Percentiles rank a stretch among this genome's conserved stretches.
Conservation (phyloP, 1,284 basidiomycete species). For the Moniliophthora roreri region DNA sequence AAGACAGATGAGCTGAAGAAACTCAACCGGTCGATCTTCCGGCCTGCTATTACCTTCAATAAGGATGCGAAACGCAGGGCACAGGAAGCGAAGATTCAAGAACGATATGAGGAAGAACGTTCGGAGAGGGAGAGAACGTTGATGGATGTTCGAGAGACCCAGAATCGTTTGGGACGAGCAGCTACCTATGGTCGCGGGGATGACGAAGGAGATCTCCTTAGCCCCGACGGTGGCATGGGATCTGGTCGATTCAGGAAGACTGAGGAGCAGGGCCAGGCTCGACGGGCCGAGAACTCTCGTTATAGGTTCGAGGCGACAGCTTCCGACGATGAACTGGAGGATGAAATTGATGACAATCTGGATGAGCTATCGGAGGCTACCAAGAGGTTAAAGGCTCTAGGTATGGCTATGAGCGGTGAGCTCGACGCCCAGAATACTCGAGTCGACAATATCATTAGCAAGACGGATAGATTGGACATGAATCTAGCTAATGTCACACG, state of each 20-base stretch:
- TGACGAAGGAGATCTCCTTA: not conserved
- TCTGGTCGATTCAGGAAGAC: constrained; percentile 45
- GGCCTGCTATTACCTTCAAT: constrained; percentile 87
- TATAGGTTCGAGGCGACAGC: constrained; percentile 95
- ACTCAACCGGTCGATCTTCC: constrained; percentile 94
- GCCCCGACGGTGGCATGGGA: constrained; percentile 23
- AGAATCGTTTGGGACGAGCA: constrained; percentile 82
- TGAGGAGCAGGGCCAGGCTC: constrained; percentile 36
- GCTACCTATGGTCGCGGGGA: constrained; percentile 52
- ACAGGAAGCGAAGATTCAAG: constrained; percentile 83
- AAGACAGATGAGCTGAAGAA: constrained; percentile 93
- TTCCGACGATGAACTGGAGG: constrained; percentile 97
- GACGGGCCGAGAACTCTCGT: constrained; percentile 56
- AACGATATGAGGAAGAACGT: constrained; percentile 90
- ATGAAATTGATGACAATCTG: constrained; percentile 89
- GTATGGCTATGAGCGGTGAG: constrained; percentile 82
- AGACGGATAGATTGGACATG: constrained; percentile 65
- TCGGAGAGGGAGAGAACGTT: constrained; percentile 83
- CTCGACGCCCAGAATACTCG: constrained; percentile 76
- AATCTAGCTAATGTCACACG: constrained; percentile 70
- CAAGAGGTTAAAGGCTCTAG: constrained; percentile 83
- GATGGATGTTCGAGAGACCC: constrained; percentile 84
- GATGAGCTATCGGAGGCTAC: constrained; percentile 85
- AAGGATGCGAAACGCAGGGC: constrained; percentile 90
- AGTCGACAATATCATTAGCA: constrained; percentile 68